phyloP scores from a whole-genome alignment of 441 rosid genomes.

The Rhodomyrtus psidioides region DNA sequence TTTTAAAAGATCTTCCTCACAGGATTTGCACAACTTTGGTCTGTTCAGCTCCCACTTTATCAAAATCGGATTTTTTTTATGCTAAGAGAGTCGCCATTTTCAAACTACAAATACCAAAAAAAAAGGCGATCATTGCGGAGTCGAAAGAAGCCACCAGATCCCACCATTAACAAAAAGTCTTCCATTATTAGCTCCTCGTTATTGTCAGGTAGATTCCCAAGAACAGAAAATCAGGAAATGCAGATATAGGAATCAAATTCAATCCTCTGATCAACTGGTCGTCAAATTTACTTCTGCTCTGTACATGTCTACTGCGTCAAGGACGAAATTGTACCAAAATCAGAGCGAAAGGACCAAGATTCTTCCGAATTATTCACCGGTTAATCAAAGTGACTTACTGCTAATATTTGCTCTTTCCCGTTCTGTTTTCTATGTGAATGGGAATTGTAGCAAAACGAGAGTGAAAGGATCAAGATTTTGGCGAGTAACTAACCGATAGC shows the following conservation, averaged over 20 bases:
- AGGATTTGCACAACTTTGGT: background rate
- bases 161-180: background rate
- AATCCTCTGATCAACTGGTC: background rate
- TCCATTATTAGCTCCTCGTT: background rate
- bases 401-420: background rate
- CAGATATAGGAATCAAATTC: background rate
- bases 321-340: background rate
- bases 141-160: background rate
- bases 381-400: background rate
- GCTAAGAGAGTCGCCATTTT: background rate
- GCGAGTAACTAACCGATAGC: constrained; percentile 41
- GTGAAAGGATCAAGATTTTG: background rate
- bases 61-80: background rate
- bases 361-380: background rate
- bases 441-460: background rate
- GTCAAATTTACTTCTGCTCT: background rate
- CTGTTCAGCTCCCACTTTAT: background rate
- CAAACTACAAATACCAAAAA: background rate
- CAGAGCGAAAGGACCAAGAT: background rate
- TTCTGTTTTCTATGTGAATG: background rate
- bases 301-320: background rate
- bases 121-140: background rate
- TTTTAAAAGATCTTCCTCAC: background rate
- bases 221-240: background rate
- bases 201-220: background rate